Evolutionary conservation across 1,139 yeast genomes (phyloP).

Genomic region (Schwanniomyces etchellsii): DNA sequence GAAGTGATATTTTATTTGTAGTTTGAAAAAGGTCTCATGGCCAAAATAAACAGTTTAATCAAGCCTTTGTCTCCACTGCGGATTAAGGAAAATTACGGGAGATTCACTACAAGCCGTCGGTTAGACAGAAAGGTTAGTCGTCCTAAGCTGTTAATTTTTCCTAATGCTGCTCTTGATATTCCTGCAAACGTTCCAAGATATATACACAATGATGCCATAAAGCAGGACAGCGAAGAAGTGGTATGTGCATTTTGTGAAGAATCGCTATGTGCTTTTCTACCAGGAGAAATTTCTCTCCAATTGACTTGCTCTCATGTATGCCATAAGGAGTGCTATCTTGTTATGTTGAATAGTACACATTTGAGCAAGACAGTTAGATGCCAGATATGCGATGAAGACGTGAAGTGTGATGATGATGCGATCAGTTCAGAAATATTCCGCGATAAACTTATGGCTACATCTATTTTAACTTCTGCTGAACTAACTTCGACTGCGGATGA

Average conservation of each 20-base stretch:
- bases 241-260: constrained; percentile 28
- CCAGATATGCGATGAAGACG: constrained; percentile 3
- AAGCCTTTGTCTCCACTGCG: no score
- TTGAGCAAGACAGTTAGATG: constrained; percentile 2
- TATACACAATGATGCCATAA: no score
- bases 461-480: neutral
- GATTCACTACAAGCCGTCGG: no score
- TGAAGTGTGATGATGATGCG: constrained; percentile 4
- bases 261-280: constrained; percentile 9
- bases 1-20: no score
- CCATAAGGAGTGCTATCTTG: constrained; percentile 23
- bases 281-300: constrained; percentile 20
- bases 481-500: no score
- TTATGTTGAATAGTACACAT: constrained; percentile 7
- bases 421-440: constrained; percentile 1
- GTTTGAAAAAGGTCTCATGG: no score
- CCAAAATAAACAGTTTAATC: no score
- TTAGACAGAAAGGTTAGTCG: no score
- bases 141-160: no score
- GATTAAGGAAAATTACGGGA: no score
- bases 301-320: constrained; percentile 24
- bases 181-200: no score
- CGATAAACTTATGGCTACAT: neutral
- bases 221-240: neutral
- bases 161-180: no score